Evolutionary conservation across 352 stramenopile species (phyloP).

Genomic region (Pythium monospermum): DNA sequence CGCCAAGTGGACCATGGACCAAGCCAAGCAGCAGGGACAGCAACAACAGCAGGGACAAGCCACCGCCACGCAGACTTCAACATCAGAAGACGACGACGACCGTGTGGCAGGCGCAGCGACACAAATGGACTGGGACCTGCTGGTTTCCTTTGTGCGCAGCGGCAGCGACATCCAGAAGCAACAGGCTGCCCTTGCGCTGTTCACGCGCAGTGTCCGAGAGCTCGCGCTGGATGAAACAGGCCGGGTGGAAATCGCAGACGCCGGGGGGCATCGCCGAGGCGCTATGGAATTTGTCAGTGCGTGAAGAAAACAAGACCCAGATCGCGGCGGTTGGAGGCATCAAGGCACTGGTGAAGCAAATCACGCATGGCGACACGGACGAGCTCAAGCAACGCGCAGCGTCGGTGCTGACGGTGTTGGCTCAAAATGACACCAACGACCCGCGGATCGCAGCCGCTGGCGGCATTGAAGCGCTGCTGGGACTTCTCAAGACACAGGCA

Average conservation of each 20-base stretch:
- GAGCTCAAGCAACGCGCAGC: constrained; percentile 1
- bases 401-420: constrained; percentile 3
- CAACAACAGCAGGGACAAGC: no score
- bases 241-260: background rate
- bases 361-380: background rate
- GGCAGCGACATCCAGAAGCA: constrained; percentile 2
- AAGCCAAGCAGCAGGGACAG: background rate
- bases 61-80: no score
- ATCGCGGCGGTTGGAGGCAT: constrained; percentile 2
- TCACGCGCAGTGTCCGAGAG: background rate
- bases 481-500: background rate
- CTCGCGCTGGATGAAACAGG: background rate
- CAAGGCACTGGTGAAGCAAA: constrained; percentile 1
- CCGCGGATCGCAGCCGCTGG: constrained; percentile 2
- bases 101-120: background rate
- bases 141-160: constrained; percentile 4
- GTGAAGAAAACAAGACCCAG: background rate
- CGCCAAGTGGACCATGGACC: background rate
- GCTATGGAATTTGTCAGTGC: constrained; percentile 7
- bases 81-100: no score
- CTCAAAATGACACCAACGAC: constrained; percentile 2
- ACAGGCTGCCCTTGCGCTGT: constrained; percentile 2
- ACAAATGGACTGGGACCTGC: background rate
- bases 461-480: constrained; percentile 5
- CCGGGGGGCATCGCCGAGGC: background rate